Percentiles rank a stretch among this genome's conserved stretches.
These are phyloP conservation scores for Rhododendron vialii DNA, from an alignment of 148 eudicot genomes.

Conservation along the genomic window DNA sequence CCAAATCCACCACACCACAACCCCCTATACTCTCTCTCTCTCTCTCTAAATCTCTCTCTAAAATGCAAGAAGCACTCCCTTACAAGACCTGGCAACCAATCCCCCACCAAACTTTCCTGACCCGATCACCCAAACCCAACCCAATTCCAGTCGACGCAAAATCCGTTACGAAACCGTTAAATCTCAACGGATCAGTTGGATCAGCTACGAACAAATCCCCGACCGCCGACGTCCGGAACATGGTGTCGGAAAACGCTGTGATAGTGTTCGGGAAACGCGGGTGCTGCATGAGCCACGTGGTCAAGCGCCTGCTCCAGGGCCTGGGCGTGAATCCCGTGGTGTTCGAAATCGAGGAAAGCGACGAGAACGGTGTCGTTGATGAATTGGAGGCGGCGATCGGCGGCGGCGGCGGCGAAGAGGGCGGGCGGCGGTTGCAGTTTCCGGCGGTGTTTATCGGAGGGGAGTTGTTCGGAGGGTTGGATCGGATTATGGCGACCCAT, in stretches of 20 bases:
- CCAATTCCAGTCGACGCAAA: not conserved
- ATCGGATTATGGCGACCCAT: conserved; percentile 57
- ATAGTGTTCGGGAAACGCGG: conserved; percentile 39
- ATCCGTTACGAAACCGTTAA: not conserved
- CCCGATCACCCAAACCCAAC: not conserved
- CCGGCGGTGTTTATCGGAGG: conserved; percentile 81
- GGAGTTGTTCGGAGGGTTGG: conserved; percentile 60
- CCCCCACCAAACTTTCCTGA: not conserved
- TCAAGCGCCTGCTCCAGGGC: conserved; percentile 40
- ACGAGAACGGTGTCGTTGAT: conserved; percentile 18
- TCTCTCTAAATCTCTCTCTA: conserved; percentile 11
- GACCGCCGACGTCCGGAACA: conserved; percentile 12
- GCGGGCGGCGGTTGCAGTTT: conserved; percentile 24
- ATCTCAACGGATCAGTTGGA: not conserved
- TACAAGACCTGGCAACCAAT: conserved; percentile 25
- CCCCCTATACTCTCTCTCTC: not conserved
- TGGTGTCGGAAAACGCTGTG: conserved; percentile 44
- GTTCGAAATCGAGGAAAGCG: conserved; percentile 44
- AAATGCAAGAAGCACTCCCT: conserved; percentile 36
- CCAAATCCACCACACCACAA: not conserved
- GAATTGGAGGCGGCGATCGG: conserved; percentile 20
- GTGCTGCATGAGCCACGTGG: conserved; percentile 66
- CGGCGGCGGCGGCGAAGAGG: not conserved
- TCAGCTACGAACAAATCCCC: not conserved
- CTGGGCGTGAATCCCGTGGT: conserved; percentile 50